These are phyloP conservation scores for Phaffomyces opuntiae DNA, from an alignment of 805 yeast genomes.

Conservation along the genomic window DNA sequence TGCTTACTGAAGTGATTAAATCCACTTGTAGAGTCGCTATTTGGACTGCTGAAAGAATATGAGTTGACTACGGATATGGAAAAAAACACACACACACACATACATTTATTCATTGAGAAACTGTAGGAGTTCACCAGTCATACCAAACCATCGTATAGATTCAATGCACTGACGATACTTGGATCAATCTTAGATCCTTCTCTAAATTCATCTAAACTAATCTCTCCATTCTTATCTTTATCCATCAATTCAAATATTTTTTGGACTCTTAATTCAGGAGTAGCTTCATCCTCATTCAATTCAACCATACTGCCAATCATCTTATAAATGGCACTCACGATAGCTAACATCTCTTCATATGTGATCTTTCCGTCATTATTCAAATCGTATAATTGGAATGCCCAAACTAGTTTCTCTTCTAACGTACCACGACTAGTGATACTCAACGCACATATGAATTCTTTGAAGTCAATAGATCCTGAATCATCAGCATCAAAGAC, in stretches of 20 bases:
- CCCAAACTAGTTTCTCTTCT: constrained; percentile 85
- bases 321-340: constrained; percentile 79
- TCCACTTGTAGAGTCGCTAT: constrained; percentile 81
- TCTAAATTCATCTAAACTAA: constrained; percentile 79
- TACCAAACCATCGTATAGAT: constrained; percentile 74
- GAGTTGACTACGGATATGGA: neutral
- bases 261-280: constrained; percentile 82
- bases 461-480: constrained; percentile 85
- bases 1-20: constrained; percentile 84
- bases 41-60: constrained; percentile 82
- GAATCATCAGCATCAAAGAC: constrained; percentile 80
- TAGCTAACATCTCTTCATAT: constrained; percentile 71
- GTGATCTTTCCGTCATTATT: constrained; percentile 71
- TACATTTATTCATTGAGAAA: too few relatives aligned
- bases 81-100: too few relatives aligned
- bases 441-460: constrained; percentile 82
- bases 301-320: constrained; percentile 95
- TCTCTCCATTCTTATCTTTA: constrained; percentile 59
- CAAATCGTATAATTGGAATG: constrained; percentile 80
- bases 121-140: constrained; percentile 20
- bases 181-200: constrained; percentile 77
- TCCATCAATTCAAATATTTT: constrained; percentile 74
- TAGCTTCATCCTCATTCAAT: constrained; percentile 79
- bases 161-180: constrained; percentile 66
- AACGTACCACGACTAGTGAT: constrained; percentile 79